Evolutionary conservation across 306 rosid genomes (phyloP), one percentile per base, ranked within the genome.

Genomic region (Sophora flavescens): DNA sequence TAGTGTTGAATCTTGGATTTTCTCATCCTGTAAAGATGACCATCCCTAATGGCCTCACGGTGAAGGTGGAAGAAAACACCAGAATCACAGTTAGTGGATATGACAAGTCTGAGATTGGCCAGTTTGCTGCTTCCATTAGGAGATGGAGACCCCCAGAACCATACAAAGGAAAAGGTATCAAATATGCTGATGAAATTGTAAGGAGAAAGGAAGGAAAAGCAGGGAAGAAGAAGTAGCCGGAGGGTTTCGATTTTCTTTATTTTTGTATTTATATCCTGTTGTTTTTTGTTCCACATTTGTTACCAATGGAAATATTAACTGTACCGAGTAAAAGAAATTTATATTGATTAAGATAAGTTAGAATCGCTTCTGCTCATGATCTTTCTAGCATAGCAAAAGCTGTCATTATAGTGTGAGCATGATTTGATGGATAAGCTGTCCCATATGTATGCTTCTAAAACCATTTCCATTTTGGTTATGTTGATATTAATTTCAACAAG

Each of bases 131-230:
- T 59, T 88, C 97, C 0, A 80, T 92, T 64, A 86, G 97, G 84
- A 87, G 81, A 83, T 95, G 99, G 97, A 90, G 99, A 79, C 99
- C 99, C 13, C 99, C 99, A 8, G 99, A 95, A 74, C 99, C 99
- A 16, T 95, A 95, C 80, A 95, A 95, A 74, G 99, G 99, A 62
- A 95, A 95, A 87, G 99, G 99, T 83, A 83, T 95, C 66, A 95
- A 89, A 88, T 95, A 95, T 85, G 97, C 96, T 14, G 97, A 95
- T 73, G 97, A 95, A 84, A 17, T 95, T 38, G 72, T 95, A 13
- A 85, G 99, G 84, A 89, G 97, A 77, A 92, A 95, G 87, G 99
- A 92, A 76, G 97, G 97, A 51, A 95, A 95, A 79, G 99, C 97
- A 33, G 97, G 97, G 59, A 92, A 92, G 91, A 92, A 92, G 86